phyloP scores from a whole-genome alignment of 768 basidiomycete genomes.

The Hemileccinum impolitum region DNA sequence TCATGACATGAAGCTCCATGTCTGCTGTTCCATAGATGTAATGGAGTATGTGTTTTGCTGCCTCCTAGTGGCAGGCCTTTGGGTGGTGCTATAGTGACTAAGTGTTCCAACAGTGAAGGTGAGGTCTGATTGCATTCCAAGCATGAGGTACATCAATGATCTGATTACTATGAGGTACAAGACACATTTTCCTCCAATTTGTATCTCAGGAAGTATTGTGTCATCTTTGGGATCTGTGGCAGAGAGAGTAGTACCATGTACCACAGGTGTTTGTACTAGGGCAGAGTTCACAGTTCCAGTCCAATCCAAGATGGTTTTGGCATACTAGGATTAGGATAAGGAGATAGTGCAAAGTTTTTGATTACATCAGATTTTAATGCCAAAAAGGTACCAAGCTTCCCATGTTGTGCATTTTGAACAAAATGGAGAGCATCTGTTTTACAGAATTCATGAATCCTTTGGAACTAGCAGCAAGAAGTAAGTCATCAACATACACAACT shows the following conservation, averaged over 20 bases:
- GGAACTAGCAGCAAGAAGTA: constrained; percentile 2
- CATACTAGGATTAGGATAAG: constrained; percentile 25
- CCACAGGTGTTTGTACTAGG: constrained; percentile 12
- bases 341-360: constrained; percentile 20
- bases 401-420: constrained; percentile 5
- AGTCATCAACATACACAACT: neutral
- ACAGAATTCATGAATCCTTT: neutral
- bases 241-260: neutral
- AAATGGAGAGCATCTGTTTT: neutral
- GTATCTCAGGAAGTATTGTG: neutral
- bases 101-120: neutral
- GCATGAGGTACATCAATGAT: constrained; percentile 5
- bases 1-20: too few species aligned
- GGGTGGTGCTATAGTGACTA: neutral
- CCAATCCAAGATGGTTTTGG: constrained; percentile 8
- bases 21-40: neutral
- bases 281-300: too few species aligned
- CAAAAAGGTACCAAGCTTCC: constrained; percentile 25
- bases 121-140: neutral
- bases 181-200: neutral
- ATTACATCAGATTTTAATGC: constrained; percentile 31
- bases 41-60: neutral
- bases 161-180: neutral
- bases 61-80: neutral
- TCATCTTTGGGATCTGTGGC: neutral